Evolutionary conservation across 1,284 basidiomycete genomes (phyloP), one percentile per base, ranked within the genome.

Genomic region (Tausonia pullulans): DNA sequence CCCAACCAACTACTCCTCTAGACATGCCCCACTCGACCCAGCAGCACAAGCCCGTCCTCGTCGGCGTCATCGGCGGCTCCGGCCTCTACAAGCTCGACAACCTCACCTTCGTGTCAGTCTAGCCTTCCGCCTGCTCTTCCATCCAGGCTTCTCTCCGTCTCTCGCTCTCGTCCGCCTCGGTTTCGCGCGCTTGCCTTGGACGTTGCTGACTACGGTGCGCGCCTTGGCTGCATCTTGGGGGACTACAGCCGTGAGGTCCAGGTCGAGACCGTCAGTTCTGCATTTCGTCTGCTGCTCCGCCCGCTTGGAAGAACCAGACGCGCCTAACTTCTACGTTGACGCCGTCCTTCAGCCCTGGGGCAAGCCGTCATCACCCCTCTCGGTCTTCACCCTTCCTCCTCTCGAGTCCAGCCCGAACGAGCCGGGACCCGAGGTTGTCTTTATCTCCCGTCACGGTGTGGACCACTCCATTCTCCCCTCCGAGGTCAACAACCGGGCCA

Each of bases 391-490:
- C 46, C 85, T 95, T 40, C 86, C 88, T 2, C 85, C 85, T 0
- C 90, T 90, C 41, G 81, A 82, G 4, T 51, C 52, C 14, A 56
- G 43, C 7, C 60, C 64, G 50, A 62, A 60, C 56, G 40, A 51
- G 5, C 64, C 64, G 5, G 64, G 64, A 4, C 55, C 60, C 11
- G 82, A 82, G 58, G 79, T 98, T 69, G 96, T 95, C 53, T 98
- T 98, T 79, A 79, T 98, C 62, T 88, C 95, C 0, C 84, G 95
- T 10, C 95, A 98, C 74, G 94, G 94, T 14, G 73, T 79, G 16
- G 80, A 83, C 2, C 95, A 98, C 78, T 82, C 46, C 41, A 72
- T 75, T 62, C 69, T 71, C 43, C 74, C 74, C 16, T 73, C 72
- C 5, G 69, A 71, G 52, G 72, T 75, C 39, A 77, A 77, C 51